phyloP scores from a whole-genome alignment of 2,329 filamentous ascomycete genomes.

The Lachnellula arida region DNA sequence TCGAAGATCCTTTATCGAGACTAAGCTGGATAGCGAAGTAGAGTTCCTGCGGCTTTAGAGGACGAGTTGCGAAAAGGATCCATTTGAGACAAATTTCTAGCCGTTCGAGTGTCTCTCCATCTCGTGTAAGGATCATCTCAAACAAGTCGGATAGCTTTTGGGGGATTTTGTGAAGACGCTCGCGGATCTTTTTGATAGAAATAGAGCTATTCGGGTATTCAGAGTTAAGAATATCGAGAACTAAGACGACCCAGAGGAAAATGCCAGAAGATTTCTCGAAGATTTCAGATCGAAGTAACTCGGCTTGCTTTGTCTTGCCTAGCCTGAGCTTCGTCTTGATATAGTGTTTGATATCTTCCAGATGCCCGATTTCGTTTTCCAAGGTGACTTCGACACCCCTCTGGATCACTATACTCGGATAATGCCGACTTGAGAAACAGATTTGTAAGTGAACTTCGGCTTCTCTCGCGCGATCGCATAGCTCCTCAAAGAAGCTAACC shows the following conservation, averaged over 20 bases:
- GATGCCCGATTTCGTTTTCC: conserved; percentile 26
- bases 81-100: conserved; percentile 47
- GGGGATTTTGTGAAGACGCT: conserved; percentile 31
- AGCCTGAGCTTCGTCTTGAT: conserved; percentile 23
- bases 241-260: conserved; percentile 24
- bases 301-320: conserved; percentile 12
- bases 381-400: conserved; percentile 23
- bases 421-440: conserved; percentile 29
- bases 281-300: conserved; percentile 12
- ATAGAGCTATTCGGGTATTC: conserved; percentile 31
- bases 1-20: conserved; percentile 11
- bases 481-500: conserved; percentile 19
- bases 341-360: conserved; percentile 27
- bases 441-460: conserved; percentile 15
- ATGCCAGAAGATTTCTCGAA: conserved; percentile 16
- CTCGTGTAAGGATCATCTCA: conserved; percentile 33
- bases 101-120: conserved; percentile 37
- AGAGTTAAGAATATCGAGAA: conserved; percentile 38
- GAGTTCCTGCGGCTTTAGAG: conserved; percentile 21
- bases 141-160: conserved; percentile 15
- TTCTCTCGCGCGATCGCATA: conserved; percentile 13
- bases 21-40: conserved; percentile 20
- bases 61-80: conserved; percentile 44
- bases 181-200: conserved; percentile 31
- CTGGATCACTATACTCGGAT: conserved; percentile 24